A percentile compares a stretch with the other conserved stretches of the same genome.
Evolutionary conservation across 352 stramenopile genomes (phyloP).

Genomic region (Pythium insidiosum): DNA sequence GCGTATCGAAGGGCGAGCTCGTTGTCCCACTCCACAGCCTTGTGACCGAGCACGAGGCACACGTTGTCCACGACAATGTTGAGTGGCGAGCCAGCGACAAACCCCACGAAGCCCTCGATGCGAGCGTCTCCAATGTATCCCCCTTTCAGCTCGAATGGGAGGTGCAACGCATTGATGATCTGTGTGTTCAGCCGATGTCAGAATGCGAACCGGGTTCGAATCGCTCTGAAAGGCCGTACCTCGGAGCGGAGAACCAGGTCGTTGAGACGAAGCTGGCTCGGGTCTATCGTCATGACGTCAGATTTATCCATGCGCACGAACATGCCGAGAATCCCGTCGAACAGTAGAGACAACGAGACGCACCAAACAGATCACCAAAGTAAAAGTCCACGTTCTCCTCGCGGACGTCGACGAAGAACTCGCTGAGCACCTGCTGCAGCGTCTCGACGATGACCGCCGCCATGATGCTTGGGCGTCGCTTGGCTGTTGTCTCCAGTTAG

Average conservation of each 20-base stretch:
- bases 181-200: conserved; percentile 5
- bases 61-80: conserved; percentile 43
- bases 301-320: background rate
- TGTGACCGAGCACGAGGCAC: conserved; percentile 49
- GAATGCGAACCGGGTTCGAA: background rate
- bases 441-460: conserved; percentile 43
- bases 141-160: conserved; percentile 56
- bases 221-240: conserved; percentile 9
- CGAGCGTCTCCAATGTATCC: conserved; percentile 63
- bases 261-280: conserved; percentile 52
- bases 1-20: conserved; percentile 63
- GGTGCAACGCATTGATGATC: conserved; percentile 54
- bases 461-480: background rate
- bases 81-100: conserved; percentile 45
- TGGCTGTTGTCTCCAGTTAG: no score
- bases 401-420: conserved; percentile 59
- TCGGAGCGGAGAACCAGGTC: conserved; percentile 58
- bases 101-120: conserved; percentile 50
- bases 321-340: no score
- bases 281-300: conserved; percentile 17
- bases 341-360: no score
- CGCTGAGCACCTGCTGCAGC: conserved; percentile 40
- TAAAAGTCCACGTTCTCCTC: conserved; percentile 56
- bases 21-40: conserved; percentile 54
- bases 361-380: conserved; percentile 67